Percentiles rank a stretch among this genome's conserved stretches.
Evolutionary conservation across 1,284 basidiomycete species (phyloP).

Genomic region (Puccinia coronata): DNA sequence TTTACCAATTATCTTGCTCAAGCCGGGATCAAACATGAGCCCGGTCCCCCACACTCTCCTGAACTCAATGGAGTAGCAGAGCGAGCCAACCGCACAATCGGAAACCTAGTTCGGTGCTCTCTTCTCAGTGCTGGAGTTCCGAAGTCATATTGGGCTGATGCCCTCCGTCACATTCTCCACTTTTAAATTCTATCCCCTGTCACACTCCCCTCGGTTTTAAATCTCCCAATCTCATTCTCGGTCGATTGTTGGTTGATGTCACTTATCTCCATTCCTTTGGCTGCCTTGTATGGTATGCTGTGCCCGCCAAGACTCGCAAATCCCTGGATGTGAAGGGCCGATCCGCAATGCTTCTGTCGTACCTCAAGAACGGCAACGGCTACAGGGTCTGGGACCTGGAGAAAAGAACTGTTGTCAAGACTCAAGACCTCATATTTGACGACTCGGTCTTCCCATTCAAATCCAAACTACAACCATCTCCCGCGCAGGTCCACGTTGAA

Average conservation of each 20-base stretch:
- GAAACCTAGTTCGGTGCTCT: not conserved
- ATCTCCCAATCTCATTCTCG: too few species aligned
- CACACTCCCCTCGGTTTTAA: not conserved
- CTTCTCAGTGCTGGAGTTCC: not conserved
- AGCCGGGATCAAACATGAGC: slow-evolving; percentile 57
- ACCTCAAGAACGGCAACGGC: not conserved
- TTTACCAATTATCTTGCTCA: slow-evolving; percentile 55
- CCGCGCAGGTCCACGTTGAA: not conserved
- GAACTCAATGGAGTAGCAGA: slow-evolving; percentile 58
- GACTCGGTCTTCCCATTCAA: not conserved
- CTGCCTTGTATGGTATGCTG: too few species aligned
- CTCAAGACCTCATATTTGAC: not conserved
- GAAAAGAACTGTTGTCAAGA: not conserved
- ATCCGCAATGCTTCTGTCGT: not conserved
- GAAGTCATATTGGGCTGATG: slow-evolving; percentile 14
- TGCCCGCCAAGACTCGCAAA: too few species aligned
- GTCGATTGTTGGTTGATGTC: too few species aligned
- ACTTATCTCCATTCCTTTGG: too few species aligned
- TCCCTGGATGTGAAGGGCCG: too few species aligned
- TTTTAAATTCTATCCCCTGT: slow-evolving; percentile 3
- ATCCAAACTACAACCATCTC: not conserved
- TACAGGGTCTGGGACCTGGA: slow-evolving; percentile 14
- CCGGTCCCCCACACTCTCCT: slow-evolving; percentile 60
- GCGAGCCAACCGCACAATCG: slow-evolving; percentile 55
- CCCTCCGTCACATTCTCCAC: not conserved